phyloP scores from a whole-genome alignment of 768 basidiomycete species.

The Arthromyces matolae region DNA sequence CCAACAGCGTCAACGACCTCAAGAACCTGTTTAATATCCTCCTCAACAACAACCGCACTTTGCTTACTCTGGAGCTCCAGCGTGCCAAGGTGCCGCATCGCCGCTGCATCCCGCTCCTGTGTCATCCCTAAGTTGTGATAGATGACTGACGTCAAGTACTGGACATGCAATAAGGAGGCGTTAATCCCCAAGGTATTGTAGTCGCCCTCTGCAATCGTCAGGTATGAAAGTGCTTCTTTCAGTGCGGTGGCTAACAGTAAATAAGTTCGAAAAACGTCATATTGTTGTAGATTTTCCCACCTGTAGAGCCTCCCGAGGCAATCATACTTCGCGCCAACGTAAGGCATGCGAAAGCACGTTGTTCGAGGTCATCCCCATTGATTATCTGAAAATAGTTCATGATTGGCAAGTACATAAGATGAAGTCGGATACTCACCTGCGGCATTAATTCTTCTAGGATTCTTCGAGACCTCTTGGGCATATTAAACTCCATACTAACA shows the following conservation, averaged over 20 bases:
- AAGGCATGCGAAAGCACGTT: conserved; percentile 71
- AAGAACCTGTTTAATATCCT: conserved; percentile 52
- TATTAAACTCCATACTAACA: conserved; percentile 70
- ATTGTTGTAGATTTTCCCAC: conserved; percentile 29
- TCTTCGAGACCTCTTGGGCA: conserved; percentile 59
- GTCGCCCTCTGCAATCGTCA: conserved; percentile 63
- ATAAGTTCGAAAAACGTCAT: not conserved
- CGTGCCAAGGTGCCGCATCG: conserved; percentile 45
- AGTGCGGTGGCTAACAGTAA: conserved; percentile 36
- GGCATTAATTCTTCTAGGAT: conserved; percentile 80
- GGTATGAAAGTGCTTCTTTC: conserved; percentile 55
- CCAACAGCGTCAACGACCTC: conserved; percentile 59
- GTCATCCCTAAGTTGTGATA: conserved; percentile 65
- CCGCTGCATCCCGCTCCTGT: conserved; percentile 51
- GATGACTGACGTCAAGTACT: conserved; percentile 66
- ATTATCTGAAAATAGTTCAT: conserved; percentile 47
- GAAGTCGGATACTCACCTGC: conserved; percentile 45
- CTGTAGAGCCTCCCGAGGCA: conserved; percentile 43
- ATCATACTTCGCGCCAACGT: conserved; percentile 74
- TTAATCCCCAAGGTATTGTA: conserved; percentile 57
- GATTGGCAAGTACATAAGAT: not conserved
- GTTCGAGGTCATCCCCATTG: conserved; percentile 68
- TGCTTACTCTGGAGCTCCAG: conserved; percentile 36
- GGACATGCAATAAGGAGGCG: conserved; percentile 59
- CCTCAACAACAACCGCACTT: conserved; percentile 44